A percentile compares a stretch with the other conserved stretches of the same genome.
phyloP scores from a whole-genome alignment of 2,329 filamentous ascomycete species.

The Penicillium expansum region DNA sequence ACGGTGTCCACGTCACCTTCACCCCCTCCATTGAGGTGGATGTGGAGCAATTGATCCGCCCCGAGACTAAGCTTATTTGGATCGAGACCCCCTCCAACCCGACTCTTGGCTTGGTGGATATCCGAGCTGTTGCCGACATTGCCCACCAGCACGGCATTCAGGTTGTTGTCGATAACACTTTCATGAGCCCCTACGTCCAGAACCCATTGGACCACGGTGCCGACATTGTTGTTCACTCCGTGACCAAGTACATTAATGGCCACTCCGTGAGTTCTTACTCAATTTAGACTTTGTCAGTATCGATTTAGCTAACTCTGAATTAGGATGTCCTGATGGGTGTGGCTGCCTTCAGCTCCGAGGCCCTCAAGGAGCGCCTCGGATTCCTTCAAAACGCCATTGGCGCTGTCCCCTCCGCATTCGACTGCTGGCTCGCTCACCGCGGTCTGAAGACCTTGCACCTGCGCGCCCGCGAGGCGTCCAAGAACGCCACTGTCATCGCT shows the following conservation, averaged over 20 bases:
- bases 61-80: slow-evolving; percentile 92
- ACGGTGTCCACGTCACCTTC: slow-evolving; percentile 93
- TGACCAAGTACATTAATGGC: slow-evolving; percentile 99
- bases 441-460: slow-evolving; percentile 96
- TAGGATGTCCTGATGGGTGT: slow-evolving; percentile 95
- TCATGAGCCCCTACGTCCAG: slow-evolving; percentile 93
- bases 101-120: slow-evolving; percentile 88
- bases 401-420: slow-evolving; percentile 89
- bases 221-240: slow-evolving; percentile 93
- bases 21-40: slow-evolving; percentile 89
- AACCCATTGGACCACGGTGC: slow-evolving; percentile 93
- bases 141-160: slow-evolving; percentile 86
- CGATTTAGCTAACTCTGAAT: slow-evolving; percentile 8
- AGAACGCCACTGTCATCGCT: slow-evolving; percentile 77
- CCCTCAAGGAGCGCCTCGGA: slow-evolving; percentile 70
- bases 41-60: slow-evolving; percentile 76
- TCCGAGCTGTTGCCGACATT: slow-evolving; percentile 74
- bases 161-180: slow-evolving; percentile 99
- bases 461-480: slow-evolving; percentile 77
- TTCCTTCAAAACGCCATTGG: slow-evolving; percentile 98
- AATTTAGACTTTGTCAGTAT: background rate
- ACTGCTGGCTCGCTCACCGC: slow-evolving; percentile 96
- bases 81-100: slow-evolving; percentile 96
- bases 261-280: slow-evolving; percentile 56
- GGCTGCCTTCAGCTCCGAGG: slow-evolving; percentile 86